Percentiles rank a stretch among this genome's conserved stretches.
These are phyloP conservation scores for Beauveria bassiana DNA, from an alignment of 2,329 filamentous ascomycete genomes.

Conservation along the genomic window DNA sequence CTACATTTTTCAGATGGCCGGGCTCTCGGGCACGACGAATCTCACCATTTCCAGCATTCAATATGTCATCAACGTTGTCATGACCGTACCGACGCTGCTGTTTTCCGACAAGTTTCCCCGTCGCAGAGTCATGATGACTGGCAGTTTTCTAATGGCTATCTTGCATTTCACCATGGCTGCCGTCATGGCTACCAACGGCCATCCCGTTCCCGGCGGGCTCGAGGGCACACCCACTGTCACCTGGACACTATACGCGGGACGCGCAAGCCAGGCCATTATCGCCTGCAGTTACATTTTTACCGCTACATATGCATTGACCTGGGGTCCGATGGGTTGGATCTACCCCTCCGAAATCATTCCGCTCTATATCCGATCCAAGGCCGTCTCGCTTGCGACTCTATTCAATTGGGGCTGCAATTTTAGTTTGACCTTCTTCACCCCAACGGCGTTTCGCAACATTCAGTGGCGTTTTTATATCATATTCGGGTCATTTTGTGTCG, in stretches of 20 bases:
- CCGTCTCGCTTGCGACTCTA: constrained; percentile 34
- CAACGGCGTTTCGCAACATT: constrained; percentile 22
- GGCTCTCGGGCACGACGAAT: constrained; percentile 31
- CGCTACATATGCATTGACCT: constrained; percentile 34
- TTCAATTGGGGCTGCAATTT: constrained; percentile 29
- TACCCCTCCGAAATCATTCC: constrained; percentile 41
- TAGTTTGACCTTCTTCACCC: constrained; percentile 25
- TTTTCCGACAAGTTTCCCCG: constrained; percentile 48
- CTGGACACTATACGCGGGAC: constrained; percentile 14
- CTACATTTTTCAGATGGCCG: constrained; percentile 23
- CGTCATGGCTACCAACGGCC: constrained; percentile 36
- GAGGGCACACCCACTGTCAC: constrained; percentile 30
- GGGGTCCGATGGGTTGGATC: constrained; percentile 38
- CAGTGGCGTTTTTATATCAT: constrained; percentile 17
- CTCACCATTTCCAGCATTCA: constrained; percentile 42
- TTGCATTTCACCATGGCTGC: constrained; percentile 44
- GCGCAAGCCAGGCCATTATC: constrained; percentile 53
- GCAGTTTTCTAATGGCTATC: constrained; percentile 53
- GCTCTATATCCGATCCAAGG: constrained; percentile 34
- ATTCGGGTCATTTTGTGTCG: constrained; percentile 14
- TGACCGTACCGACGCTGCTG: constrained; percentile 39
- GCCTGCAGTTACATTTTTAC: constrained; percentile 57
- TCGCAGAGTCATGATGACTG: constrained; percentile 54
- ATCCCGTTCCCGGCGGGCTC: constrained; percentile 31
- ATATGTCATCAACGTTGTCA: constrained; percentile 42